A percentile compares a stretch with the other conserved stretches of the same genome.
Evolutionary conservation across 495 filamentous ascomycete genomes (phyloP).

Genomic region (Bacidia rubella): DNA sequence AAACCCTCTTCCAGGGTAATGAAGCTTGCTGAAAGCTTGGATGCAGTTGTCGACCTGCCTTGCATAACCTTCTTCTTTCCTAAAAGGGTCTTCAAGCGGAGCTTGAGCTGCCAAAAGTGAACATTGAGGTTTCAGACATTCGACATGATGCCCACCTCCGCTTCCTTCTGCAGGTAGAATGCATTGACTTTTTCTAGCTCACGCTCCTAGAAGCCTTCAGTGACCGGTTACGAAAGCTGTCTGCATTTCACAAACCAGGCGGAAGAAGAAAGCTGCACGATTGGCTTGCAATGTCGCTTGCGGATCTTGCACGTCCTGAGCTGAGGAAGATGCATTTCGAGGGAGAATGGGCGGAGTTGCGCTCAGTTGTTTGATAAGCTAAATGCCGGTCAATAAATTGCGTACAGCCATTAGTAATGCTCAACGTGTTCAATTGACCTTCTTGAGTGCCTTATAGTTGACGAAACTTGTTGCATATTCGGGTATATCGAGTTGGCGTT

Average conservation of each 20-base stretch:
- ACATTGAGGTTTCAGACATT: slow-evolving; percentile 2
- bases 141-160: no score
- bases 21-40: slow-evolving; percentile 80
- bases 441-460: slow-evolving; percentile 98
- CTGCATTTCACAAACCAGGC: slow-evolving; percentile 48
- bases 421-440: slow-evolving; percentile 40
- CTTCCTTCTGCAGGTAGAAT: slow-evolving; percentile 96
- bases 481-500: slow-evolving; percentile 93
- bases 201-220: slow-evolving; percentile 50
- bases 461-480: slow-evolving; percentile 99
- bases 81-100: slow-evolving; percentile 77
- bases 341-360: slow-evolving; percentile 71
- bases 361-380: slow-evolving; percentile 98
- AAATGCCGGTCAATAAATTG: slow-evolving; percentile 12
- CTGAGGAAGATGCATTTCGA: slow-evolving; percentile 46
- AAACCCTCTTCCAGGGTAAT: slow-evolving; percentile 91
- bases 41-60: slow-evolving; percentile 55
- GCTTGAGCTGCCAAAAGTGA: slow-evolving; percentile 53
- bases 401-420: background rate
- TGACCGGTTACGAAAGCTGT: background rate
- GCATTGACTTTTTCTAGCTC: slow-evolving; percentile 97
- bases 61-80: slow-evolving; percentile 89
- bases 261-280: slow-evolving; percentile 97
- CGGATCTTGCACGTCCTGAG: slow-evolving; percentile 46
- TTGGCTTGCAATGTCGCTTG: slow-evolving; percentile 91